A percentile compares a stretch with the other conserved stretches of the same genome.
Evolutionary conservation across 2,329 filamentous ascomycete species (phyloP).

Genomic region (Pyrenophora tritici-repentis): DNA sequence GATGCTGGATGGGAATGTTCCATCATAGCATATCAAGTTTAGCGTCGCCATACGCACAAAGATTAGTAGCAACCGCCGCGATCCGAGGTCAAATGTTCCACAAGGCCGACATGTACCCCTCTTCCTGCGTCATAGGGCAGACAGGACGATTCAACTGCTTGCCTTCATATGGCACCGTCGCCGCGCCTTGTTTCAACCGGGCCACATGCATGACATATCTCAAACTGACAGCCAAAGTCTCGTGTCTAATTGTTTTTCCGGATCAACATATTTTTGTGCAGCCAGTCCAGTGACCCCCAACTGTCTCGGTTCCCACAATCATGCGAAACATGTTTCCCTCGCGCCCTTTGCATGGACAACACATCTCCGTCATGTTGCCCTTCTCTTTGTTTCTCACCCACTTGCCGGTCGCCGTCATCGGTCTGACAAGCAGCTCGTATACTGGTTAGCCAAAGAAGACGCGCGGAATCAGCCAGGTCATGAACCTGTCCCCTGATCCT

Average conservation of each 20-base stretch:
- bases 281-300: conserved; percentile 14
- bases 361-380: conserved; percentile 4
- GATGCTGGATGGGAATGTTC: conserved; percentile 1
- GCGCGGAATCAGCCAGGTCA: conserved; percentile 24
- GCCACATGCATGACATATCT: conserved; percentile 1
- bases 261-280: conserved; percentile 8
- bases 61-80: conserved; percentile 8
- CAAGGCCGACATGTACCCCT: conserved; percentile 21
- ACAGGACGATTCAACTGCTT: conserved; percentile 1
- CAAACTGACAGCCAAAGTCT: conserved; percentile 2
- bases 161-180: conserved; percentile 3
- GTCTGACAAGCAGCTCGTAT: conserved; percentile 19
- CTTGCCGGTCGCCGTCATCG: conserved; percentile 14
- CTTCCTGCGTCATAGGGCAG: conserved; percentile 24
- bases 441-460: conserved; percentile 25
- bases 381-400: conserved; percentile 10
- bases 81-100: conserved; percentile 11
- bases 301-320: conserved; percentile 15
- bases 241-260: conserved; percentile 3
- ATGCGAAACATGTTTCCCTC: conserved; percentile 11
- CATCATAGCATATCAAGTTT: conserved; percentile 2
- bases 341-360: conserved; percentile 9
- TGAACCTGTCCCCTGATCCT: conserved; percentile 31
- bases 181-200: conserved; percentile 1
- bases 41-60: conserved; percentile 1